Conservation (phyloP, 2,329 filamentous ascomycete species). For the Fusarium sp. region DNA sequence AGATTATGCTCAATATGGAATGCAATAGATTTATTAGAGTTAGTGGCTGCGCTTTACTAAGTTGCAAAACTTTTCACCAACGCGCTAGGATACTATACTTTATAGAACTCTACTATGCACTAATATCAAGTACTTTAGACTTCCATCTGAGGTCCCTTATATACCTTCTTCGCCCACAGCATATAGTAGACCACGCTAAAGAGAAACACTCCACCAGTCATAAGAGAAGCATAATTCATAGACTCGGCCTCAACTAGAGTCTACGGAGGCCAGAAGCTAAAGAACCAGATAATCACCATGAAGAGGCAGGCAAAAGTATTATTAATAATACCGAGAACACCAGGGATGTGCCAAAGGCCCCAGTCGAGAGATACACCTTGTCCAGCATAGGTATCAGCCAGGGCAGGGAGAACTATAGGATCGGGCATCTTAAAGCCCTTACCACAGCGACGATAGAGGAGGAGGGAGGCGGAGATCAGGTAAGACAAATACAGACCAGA, state of each 20-base stretch:
- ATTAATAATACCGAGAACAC: constrained; percentile 65
- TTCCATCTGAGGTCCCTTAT: constrained; percentile 59
- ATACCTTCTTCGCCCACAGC: constrained; percentile 57
- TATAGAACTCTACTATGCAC: too few species aligned
- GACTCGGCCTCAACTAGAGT: constrained; percentile 44
- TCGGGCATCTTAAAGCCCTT: constrained; percentile 40
- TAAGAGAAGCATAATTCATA: constrained; percentile 64
- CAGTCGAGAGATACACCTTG: constrained; percentile 54
- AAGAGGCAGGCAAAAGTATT: constrained; percentile 68
- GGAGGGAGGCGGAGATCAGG: constrained; percentile 39
- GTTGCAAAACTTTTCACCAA: too few species aligned
- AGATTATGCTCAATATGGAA: too few species aligned
- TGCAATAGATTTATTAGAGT: too few species aligned
- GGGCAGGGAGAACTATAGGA: too few species aligned
- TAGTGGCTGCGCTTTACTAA: too few species aligned
- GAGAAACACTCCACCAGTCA: constrained; percentile 53
- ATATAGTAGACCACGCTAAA: constrained; percentile 53
- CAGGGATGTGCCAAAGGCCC: constrained; percentile 69
- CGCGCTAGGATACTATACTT: too few species aligned
- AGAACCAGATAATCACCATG: constrained; percentile 69
- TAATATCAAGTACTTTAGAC: background rate
- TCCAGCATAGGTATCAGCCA: background rate
- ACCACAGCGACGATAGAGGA: constrained; percentile 45
- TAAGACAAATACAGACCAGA: constrained; percentile 45
- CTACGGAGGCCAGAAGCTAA: constrained; percentile 63